Evolutionary conservation across 441 rosid species (phyloP).

Genomic region (Populus tomentosa): DNA sequence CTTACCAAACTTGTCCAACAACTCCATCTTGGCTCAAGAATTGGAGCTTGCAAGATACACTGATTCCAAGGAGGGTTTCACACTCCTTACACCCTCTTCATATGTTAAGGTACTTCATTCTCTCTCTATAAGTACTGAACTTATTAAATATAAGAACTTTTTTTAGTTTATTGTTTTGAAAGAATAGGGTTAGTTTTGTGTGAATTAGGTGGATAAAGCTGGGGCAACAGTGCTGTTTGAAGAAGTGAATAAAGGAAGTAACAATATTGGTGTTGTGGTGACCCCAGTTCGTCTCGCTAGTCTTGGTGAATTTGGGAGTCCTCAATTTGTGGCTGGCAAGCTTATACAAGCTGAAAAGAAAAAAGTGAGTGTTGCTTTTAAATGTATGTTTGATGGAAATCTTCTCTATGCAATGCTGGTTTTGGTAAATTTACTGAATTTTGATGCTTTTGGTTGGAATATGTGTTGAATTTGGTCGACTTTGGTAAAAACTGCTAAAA

Average conservation of each 20-base stretch:
- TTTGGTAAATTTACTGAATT: not conserved
- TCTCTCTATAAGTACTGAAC: not conserved
- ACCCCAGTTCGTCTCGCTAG: slow-evolving; percentile 73
- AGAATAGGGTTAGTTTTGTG: not conserved
- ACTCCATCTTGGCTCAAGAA: slow-evolving; percentile 24
- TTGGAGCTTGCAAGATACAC: slow-evolving; percentile 58
- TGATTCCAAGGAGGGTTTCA: slow-evolving; percentile 61
- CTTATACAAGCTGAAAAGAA: slow-evolving; percentile 84
- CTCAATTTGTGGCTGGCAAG: slow-evolving; percentile 78
- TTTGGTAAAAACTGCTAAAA: not conserved
- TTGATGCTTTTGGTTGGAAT: not conserved
- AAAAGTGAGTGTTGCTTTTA: slow-evolving; percentile 39
- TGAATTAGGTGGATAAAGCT: slow-evolving; percentile 64
- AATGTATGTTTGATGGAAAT: not conserved
- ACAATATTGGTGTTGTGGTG: slow-evolving; percentile 81
- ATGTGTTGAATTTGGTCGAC: not conserved
- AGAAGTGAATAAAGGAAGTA: slow-evolving; percentile 54
- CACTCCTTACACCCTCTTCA: slow-evolving; percentile 71
- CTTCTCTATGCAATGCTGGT: not conserved
- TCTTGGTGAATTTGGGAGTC: slow-evolving; percentile 74
- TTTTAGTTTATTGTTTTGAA: not conserved
- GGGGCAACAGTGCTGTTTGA: slow-evolving; percentile 84
- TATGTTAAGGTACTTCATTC: slow-evolving; percentile 53
- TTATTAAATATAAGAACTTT: not conserved
- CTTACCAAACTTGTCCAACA: slow-evolving; percentile 22